Evolutionary conservation across 169 alveolate genomes (phyloP), one percentile per base, ranked within the genome.

Genomic region (Plasmodium vivax): DNA sequence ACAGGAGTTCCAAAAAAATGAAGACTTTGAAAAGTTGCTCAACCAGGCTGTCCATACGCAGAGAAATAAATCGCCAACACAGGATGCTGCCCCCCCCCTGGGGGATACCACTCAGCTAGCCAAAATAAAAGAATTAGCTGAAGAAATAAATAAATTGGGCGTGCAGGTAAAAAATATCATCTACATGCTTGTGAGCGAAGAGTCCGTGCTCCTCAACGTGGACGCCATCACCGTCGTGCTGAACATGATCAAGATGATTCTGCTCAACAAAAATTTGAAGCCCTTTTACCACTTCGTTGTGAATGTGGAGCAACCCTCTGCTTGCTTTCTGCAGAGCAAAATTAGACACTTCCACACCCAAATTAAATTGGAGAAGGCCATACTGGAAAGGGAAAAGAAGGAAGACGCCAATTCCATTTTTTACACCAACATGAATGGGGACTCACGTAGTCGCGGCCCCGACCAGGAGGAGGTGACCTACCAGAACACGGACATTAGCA

Each of bases 281-380:
- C 77, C 84, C 30, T 92, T 92, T 92, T 82, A 38, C 83, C 71
- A 82, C 19, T 73, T 68, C 56, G 62, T 92, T 12, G 14, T 92
- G 72, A 83, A 82, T 36, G 5, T 82, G 32, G 87, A 92, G n/a
- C 62, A 92, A 71, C 75, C 75, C 10, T 41, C 92, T 19, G 56
- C 84, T 32, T 92, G 95, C 32, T 92, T 92, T 54, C 27, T 92
- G 77, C 95, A 92, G 82, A 92, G 84, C 45, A 92, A 92, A 83
- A 47, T 92, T 36, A 72, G 82, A 82, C 84, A 92, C 82, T 92
- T 92, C 68, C 16, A 72, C 56, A 77, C 51, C 16, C 95, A 92
- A 72, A 82, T 92, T 32, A 81, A 92, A 7, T 72, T 92, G 54
- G 95, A 92, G 74, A 92, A 73, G 47, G 27, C 85, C 2, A 83